Base-by-base conservation (phyloP, 305 asterid genomes). In the Fraxinus velutina region DNA sequence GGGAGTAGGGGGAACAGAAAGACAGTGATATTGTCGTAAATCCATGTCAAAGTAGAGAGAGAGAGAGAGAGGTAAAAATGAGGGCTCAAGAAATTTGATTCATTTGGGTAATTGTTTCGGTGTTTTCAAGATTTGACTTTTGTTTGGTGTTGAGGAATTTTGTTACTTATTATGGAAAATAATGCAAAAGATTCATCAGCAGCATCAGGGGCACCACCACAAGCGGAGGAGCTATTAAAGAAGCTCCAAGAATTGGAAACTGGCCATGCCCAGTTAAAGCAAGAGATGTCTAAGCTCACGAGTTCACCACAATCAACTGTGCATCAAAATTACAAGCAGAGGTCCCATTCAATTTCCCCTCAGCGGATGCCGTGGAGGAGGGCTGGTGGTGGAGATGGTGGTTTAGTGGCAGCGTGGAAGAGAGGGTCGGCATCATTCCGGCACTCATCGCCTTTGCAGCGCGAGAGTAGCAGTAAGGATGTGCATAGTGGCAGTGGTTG, bases 311-410 rank as follows among this genome's bases (percentile, higher is more conserved):
- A 34, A 66, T 36, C 76, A 36, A 36, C 87, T 29, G 84, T 86
- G 74, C 86, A 68, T 80, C 85, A 80, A 24, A 85, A 55, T 12
- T 81, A 50, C 81, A 88, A 90, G 84, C 91, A 90, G 85, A 89
- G 98, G 95, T 91, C 98, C 52, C 95, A 92, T 83, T 93, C 98
- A 77, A 87, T 90, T 24, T 93, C 98, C 30, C 98, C 98, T 1
- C 93, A 88, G 85, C 84, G 95, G 77, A 81, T 87, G 15, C 88
- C 88, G 21, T 86, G 86, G 68, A 78, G 91, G 89, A 80, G 89
- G 79, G 60, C 79, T 2, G 86, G 82, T 68, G 89, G 87, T 19
- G 89, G 89, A 66, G 93, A 88, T 62, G 89, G 89, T 21, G 85
- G 86, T 78, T 60, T 62, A 0, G 82, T 66, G 79, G 90, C 88